Conservation (phyloP, 2,329 filamentous ascomycete species). For the Neurospora crassa region DNA sequence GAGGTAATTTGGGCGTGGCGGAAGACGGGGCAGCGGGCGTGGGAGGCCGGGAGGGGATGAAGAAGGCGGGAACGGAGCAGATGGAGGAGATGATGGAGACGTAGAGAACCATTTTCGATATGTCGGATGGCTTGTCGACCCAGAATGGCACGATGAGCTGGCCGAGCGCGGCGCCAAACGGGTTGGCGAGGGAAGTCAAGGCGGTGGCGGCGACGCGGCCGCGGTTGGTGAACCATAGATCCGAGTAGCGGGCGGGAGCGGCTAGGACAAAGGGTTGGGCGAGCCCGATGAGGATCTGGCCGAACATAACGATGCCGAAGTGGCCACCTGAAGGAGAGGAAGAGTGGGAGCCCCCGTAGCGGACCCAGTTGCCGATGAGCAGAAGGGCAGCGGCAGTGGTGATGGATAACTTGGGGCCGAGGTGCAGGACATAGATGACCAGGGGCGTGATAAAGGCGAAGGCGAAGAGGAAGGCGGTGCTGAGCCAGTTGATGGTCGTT, state of each 20-base stretch:
- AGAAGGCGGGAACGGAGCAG: constrained; percentile 65
- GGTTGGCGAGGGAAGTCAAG: constrained; percentile 75
- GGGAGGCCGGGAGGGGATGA: constrained; percentile 67
- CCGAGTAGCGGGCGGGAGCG: constrained; percentile 83
- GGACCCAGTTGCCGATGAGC: constrained; percentile 82
- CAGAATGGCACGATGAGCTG: constrained; percentile 78
- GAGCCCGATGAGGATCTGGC: constrained; percentile 81
- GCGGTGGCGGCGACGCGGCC: constrained; percentile 85
- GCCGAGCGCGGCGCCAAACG: constrained; percentile 78
- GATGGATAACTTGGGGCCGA: constrained; percentile 70
- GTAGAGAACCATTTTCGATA: constrained; percentile 78
- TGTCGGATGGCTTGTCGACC: constrained; percentile 50
- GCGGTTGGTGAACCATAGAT: constrained; percentile 83
- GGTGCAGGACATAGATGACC: constrained; percentile 69
- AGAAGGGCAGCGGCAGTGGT: constrained; percentile 63
- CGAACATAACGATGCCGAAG: constrained; percentile 76
- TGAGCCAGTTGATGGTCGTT: constrained; percentile 83
- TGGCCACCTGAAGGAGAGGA: constrained; percentile 40
- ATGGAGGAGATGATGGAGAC: constrained; percentile 67
- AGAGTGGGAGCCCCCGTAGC: constrained; percentile 58
- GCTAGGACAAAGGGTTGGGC: constrained; percentile 87
- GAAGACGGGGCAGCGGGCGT: constrained; percentile 66
- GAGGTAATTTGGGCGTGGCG: constrained; percentile 43
- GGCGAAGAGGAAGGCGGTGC: constrained; percentile 76
- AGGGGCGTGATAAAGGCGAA: constrained; percentile 66